These are phyloP conservation scores for Pseudogymnoascus sp. DNA, from an alignment of 2,329 filamentous ascomycete genomes.

Conservation along the genomic window DNA sequence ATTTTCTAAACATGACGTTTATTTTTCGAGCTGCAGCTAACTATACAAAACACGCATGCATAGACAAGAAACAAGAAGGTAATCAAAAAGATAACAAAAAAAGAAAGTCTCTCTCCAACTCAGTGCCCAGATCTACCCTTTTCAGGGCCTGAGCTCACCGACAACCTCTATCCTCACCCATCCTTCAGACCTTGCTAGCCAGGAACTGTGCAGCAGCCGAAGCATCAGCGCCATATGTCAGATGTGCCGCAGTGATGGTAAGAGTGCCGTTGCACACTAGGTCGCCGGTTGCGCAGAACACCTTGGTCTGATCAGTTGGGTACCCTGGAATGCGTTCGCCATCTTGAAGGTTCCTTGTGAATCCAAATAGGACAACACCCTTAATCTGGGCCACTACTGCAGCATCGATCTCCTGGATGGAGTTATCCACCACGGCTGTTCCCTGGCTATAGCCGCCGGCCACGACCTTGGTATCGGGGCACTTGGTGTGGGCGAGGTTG, in stretches of 20 bases:
- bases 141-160: background rate
- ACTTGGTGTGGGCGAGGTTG: conserved; percentile 27
- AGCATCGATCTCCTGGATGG: conserved; percentile 29
- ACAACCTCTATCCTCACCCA: background rate
- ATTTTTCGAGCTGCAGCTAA: conserved; percentile 4
- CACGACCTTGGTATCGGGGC: conserved; percentile 33
- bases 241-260: conserved; percentile 34
- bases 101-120: too few species aligned
- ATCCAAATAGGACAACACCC: conserved; percentile 37
- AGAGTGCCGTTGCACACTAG: conserved; percentile 42
- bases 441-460: conserved; percentile 37
- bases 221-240: conserved; percentile 33
- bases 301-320: conserved; percentile 28
- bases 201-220: conserved; percentile 33
- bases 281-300: conserved; percentile 43
- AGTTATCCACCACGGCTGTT: conserved; percentile 37
- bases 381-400: conserved; percentile 28
- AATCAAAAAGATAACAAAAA: background rate
- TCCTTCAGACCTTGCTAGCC: conserved; percentile 6
- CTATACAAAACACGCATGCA: background rate
- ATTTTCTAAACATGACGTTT: background rate
- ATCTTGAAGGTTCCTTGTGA: conserved; percentile 34
- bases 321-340: conserved; percentile 28
- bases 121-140: background rate
- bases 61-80: background rate